Conservation (phyloP, 345 rosid species). For the Melaleuca alternifolia region DNA sequence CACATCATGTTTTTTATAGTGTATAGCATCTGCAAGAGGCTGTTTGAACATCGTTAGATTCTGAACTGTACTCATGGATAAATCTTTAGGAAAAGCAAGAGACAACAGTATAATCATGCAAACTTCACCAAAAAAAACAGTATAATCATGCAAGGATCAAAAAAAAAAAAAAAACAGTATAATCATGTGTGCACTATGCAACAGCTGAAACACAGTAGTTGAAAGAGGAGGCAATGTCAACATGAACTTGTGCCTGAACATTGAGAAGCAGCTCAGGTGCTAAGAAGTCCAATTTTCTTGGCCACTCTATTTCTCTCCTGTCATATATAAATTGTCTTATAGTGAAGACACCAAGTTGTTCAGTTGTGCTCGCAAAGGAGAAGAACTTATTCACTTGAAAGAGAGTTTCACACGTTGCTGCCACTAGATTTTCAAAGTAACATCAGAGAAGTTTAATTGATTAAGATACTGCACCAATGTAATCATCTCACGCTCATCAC, state of each 20-base stretch:
- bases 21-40: slow-evolving; percentile 93
- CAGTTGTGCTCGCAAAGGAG: neutral
- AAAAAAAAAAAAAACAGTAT: no score
- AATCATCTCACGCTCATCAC: neutral
- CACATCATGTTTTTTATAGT: slow-evolving; percentile 67
- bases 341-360: neutral
- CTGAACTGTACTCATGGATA: neutral
- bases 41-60: slow-evolving; percentile 24
- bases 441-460: neutral
- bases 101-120: neutral
- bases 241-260: neutral
- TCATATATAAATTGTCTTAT: neutral
- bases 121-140: no score
- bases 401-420: neutral
- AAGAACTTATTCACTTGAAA: neutral
- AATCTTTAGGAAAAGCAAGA: neutral
- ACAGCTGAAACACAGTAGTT: neutral
- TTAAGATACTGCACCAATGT: neutral
- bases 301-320: neutral
- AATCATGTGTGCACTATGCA: neutral
- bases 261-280: neutral
- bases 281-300: neutral
- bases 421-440: neutral
- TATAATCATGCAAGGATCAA: no score
- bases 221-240: neutral